Evolutionary conservation across 768 basidiomycete species (phyloP).

Genomic region (Saitozyma podzolica): DNA sequence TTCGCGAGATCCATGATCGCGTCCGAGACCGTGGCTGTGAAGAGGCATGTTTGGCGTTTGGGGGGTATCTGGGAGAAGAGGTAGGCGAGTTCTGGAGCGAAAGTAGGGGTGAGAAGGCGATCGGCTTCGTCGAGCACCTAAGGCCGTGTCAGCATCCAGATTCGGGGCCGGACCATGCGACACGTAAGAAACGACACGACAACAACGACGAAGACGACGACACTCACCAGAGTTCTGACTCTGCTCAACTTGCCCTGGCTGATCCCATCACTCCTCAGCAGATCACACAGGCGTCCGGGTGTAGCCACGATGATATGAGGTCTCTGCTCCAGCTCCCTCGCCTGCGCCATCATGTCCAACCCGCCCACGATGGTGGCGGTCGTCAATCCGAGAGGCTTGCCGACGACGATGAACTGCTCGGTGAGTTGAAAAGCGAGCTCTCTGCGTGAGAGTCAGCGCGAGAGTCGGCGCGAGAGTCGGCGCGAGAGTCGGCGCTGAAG

Average conservation of each 20-base stretch:
- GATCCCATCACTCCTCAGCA: constrained; percentile 67
- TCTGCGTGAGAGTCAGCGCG: constrained; percentile 55
- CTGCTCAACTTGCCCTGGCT: constrained; percentile 73
- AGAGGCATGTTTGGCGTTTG: constrained; percentile 91
- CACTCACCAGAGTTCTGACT: constrained; percentile 76
- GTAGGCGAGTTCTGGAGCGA: constrained; percentile 77
- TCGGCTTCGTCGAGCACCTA: constrained; percentile 97
- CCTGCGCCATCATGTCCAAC: constrained; percentile 97
- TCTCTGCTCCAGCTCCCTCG: constrained; percentile 75
- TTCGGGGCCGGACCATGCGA: not conserved
- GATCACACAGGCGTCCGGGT: constrained; percentile 90
- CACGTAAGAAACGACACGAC: not conserved
- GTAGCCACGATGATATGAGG: constrained; percentile 96
- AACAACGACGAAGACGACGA: not conserved
- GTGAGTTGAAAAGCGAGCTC: constrained; percentile 97
- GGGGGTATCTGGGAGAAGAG: constrained; percentile 75
- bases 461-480: constrained; percentile 3
- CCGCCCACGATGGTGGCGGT: constrained; percentile 93
- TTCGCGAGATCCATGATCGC: constrained; percentile 76
- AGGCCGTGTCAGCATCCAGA: not conserved
- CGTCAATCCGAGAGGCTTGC: constrained; percentile 72
- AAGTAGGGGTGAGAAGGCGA: constrained; percentile 82
- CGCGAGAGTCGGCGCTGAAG: not conserved
- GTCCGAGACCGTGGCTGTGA: constrained; percentile 90
- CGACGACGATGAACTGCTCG: constrained; percentile 91